A percentile compares a stretch with the other conserved stretches of the same genome.
Conservation (phyloP, 2,329 filamentous ascomycete species). For the Achaetomium macrosporum region DNA sequence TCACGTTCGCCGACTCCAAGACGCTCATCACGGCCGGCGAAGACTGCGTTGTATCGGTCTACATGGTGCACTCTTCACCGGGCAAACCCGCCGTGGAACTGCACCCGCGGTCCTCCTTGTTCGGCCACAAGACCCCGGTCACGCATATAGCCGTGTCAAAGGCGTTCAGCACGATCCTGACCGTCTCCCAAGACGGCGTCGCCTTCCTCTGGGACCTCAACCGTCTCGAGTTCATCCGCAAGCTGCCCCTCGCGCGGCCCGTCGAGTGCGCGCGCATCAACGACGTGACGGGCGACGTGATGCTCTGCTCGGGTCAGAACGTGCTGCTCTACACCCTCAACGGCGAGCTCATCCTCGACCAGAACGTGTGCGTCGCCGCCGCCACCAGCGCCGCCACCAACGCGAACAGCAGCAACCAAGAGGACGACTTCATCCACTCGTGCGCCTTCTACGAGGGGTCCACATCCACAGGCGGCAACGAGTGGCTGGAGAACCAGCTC, state of each 20-base stretch:
- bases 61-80: slow-evolving; percentile 59
- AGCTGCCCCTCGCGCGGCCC: slow-evolving; percentile 53
- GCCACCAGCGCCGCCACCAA: not conserved
- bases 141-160: slow-evolving; percentile 78
- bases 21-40: slow-evolving; percentile 88
- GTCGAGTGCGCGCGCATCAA: slow-evolving; percentile 79
- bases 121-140: slow-evolving; percentile 83
- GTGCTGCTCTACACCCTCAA: slow-evolving; percentile 83
- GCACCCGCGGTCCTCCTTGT: slow-evolving; percentile 70
- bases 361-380: slow-evolving; percentile 58
- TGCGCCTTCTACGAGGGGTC: slow-evolving; percentile 91
- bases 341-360: slow-evolving; percentile 72
- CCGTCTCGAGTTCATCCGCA: slow-evolving; percentile 76
- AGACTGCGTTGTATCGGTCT: slow-evolving; percentile 86
- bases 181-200: slow-evolving; percentile 73
- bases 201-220: slow-evolving; percentile 94
- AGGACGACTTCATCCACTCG: slow-evolving; percentile 69
- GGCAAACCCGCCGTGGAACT: slow-evolving; percentile 68
- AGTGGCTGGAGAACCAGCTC: slow-evolving; percentile 83
- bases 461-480: slow-evolving; percentile 57
- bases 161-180: slow-evolving; percentile 82
- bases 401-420: slow-evolving; percentile 40
- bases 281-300: slow-evolving; percentile 83
- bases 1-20: slow-evolving; percentile 80
- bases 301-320: slow-evolving; percentile 71